Evolutionary conservation across 106 monocot species (phyloP), one percentile per base, ranked within the genome.

Genomic region (Dioscorea zingiberensis): DNA sequence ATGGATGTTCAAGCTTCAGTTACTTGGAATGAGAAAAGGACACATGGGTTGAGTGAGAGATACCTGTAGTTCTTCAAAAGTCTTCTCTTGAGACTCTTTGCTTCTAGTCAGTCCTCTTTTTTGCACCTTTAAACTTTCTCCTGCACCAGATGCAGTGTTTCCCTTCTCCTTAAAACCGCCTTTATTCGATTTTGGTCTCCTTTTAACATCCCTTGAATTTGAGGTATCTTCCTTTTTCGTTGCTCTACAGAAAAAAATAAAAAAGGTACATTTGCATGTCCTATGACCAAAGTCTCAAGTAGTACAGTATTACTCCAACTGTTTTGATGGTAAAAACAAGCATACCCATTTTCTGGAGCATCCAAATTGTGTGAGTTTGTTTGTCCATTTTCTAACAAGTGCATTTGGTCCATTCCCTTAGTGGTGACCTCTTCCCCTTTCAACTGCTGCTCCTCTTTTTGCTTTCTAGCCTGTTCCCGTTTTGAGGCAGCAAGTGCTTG

Each of bases 401-500:
- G 21, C 16, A 44, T 54, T 27, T 66, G 68, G 63, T 68, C 22
- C 54, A 46, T 16, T 63, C 73, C 32, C 30, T 66, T 76, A 22
- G 30, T 70, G 13, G 71, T 72, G 56, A 70, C 44, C 60, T 62
- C 71, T 60, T 76, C 84, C 59, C 71, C 62, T 44, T 67, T 71
- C 15, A 61, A 58, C 46, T 54, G 60, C 12, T 79, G 45, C 24
- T 76, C 73, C 73, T 90, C 72, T 62, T 66, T 84, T 51, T 67
- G 77, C 54, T 66, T 82, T 76, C 63, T 85, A 62, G 49, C 38
- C 62, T 81, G 62, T 45, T 82, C 92, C 63, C 81, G 81, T 73
- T 77, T 86, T 25, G 58, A 53, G 7, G 76, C 80, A 65, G 58
- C 58, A 63, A 91, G 77, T 30, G 60, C 74, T 16, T 83, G 80